Evolutionary conservation across 805 yeast species (phyloP).

Genomic region (Priceomyces carsonii): DNA sequence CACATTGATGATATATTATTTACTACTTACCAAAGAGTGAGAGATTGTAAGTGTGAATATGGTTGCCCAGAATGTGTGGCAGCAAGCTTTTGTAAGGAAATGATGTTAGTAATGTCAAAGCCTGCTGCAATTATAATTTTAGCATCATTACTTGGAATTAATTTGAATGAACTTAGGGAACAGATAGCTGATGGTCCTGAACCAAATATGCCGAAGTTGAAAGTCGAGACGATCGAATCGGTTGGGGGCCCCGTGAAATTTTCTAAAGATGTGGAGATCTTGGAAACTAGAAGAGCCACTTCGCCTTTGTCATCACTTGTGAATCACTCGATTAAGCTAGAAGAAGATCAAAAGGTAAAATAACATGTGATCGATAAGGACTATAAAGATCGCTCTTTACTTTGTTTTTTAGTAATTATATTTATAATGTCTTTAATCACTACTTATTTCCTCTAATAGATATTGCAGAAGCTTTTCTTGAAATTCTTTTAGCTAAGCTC

Average conservation of each 20-base stretch:
- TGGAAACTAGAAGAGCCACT: conserved; percentile 22
- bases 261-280: conserved; percentile 54
- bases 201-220: conserved; percentile 65
- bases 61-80: conserved; percentile 91
- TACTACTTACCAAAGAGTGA: conserved; percentile 58
- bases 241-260: conserved; percentile 57
- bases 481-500: conserved; percentile 29
- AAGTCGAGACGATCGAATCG: conserved; percentile 67
- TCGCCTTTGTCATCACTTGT: too few species aligned
- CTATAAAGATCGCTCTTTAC: too few species aligned
- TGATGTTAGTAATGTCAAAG: conserved; percentile 80
- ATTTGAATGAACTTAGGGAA: conserved; percentile 41
- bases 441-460: conserved; percentile 17
- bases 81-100: conserved; percentile 77
- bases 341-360: too few species aligned
- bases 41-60: conserved; percentile 68
- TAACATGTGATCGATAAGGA: too few species aligned
- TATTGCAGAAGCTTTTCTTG: conserved; percentile 36
- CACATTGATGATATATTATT: conserved; percentile 66
- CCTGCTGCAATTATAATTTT: conserved; percentile 77
- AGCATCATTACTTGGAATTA: conserved; percentile 58
- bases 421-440: neutral
- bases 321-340: too few species aligned
- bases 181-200: conserved; percentile 72
- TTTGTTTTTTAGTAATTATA: too few species aligned